Evolutionary conservation across 371 early-diverging fungal genomes (phyloP).

Genomic region (Mortierella sp.): DNA sequence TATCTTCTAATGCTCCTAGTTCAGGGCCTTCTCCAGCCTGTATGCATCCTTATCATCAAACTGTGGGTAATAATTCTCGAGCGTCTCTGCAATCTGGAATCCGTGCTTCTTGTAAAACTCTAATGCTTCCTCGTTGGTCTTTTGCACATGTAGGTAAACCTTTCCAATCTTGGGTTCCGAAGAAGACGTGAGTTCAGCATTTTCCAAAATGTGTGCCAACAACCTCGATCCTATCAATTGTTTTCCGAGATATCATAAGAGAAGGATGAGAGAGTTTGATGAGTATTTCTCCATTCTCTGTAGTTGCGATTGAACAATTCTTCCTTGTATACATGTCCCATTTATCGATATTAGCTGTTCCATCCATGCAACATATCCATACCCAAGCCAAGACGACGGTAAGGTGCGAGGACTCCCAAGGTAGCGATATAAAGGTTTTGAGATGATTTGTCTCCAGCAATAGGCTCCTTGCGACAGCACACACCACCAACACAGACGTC

Average conservation of each 20-base stretch:
- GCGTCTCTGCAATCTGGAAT: constrained; percentile 74
- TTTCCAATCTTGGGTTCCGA: constrained; percentile 59
- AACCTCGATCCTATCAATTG: constrained; percentile 66
- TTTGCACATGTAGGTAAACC: constrained; percentile 93
- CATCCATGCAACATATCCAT: too few relatives aligned
- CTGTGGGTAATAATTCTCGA: constrained; percentile 90
- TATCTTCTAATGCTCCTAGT: background rate
- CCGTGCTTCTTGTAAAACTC: constrained; percentile 90
- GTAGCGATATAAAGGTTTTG: too few relatives aligned
- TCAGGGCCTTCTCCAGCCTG: constrained; percentile 65
- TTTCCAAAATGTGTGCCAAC: constrained; percentile 71
- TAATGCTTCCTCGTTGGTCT: constrained; percentile 86
- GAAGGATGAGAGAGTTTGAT: background rate
- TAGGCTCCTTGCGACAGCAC: too few relatives aligned
- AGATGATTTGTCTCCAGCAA: too few relatives aligned
- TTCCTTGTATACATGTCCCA: too few relatives aligned
- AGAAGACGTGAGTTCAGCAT: constrained; percentile 56
- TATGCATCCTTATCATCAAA: constrained; percentile 89
- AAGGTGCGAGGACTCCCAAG: too few relatives aligned
- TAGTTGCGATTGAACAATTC: background rate
- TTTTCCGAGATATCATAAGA: background rate
- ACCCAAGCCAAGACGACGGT: too few relatives aligned
- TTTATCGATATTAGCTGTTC: too few relatives aligned
- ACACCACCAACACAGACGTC: too few relatives aligned
- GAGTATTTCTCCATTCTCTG: background rate